Evolutionary conservation across 305 asterid species (phyloP), one percentile per base, ranked within the genome.

Genomic region (Rubia tinctorum): DNA sequence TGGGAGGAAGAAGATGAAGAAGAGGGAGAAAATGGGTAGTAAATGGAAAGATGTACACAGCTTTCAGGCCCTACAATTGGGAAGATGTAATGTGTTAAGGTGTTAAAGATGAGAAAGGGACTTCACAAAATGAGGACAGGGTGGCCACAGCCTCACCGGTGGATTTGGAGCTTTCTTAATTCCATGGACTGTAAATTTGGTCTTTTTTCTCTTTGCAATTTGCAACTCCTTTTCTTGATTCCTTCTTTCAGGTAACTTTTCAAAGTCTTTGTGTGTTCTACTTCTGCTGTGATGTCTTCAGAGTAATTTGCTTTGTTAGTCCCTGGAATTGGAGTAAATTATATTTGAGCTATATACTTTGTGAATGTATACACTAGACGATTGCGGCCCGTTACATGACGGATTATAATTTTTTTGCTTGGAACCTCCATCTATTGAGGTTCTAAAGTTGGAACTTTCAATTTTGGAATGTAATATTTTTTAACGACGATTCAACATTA

Each of bases 71-170:
- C 92, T 78, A 88, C 87, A 69, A 47, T 37, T 78, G 75, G 73
- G 75, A 72, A 80, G 86, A 83, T 78, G 84, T 84, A 81, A 43
- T 44, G 81, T 73, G 80, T 82, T 69, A 68, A 79, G 83, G 86
- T 77, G 81, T 78, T 84, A 79, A 82, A 84, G 84, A 82, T 74
- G 86, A 82, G 96, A 92, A 87, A 88, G 75, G 72, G 96, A 92
- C 98, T 68, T 80, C 69, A 79, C 91, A 76, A 75, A 75, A 61
- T 72, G 72, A 72, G 76, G 87, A 89, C 88, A 84, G 88, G 84
- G 86, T 88, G 88, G 88, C 87, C 87, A 86, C 80, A 68, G 71
- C 68, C 72, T 66, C 79, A 85, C 95, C 91, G 89, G 90, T 91
- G 97, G 84, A 53, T 89, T 86, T 86, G 93, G 91, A 84, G 82